Base-by-base conservation (phyloP, 495 filamentous ascomycete species). In the Astrothelium macrocarpum region DNA sequence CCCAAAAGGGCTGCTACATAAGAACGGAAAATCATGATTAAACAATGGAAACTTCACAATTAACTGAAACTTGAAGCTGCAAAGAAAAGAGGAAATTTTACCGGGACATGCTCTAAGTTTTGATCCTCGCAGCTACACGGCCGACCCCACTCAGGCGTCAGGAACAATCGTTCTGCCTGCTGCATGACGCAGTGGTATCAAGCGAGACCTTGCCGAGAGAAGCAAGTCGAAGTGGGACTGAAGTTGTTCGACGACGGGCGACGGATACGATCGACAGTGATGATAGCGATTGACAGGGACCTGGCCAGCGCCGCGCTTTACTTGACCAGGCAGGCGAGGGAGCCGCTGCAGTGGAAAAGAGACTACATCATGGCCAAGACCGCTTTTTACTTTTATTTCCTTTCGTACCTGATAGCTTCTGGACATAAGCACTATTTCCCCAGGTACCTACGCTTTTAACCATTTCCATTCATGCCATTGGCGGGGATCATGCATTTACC, bases 1-100 rank as follows among this genome's bases (percentile, higher is more conserved):
- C 63, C 63, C 58, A 29, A 32, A 14, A 65, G 59, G 23, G 63
- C 63, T 53, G 63, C 59, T 59, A 39, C 32, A 31, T 61, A 28
- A n/a, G n/a, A 1, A 18, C 28, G 18, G 20, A 61, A 34, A 26
- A 25, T 36, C 63, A 65, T 65, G 23, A 23, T 39, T 25, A 29
- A 39, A 10, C 34, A 34, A 28, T 14, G 10, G 29, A 36, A 3
- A 20, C 23, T 3, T 20, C 45, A 49, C 5, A 20, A 49, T 49
- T 14, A 5, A 5, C 20, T 49, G 45, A 49, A 49, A 20, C 20
- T 49, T 39, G 34, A 39, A 39, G 45, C 5, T 23, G 1, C 45
- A 49, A 23, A 49, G 45, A 29, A 56, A 56, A 26, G 29, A 10
- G 23, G 25, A 26, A 26, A 56, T 3, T 25, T 29, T 28, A 26